Base-by-base conservation (phyloP, 495 filamentous ascomycete genomes). In the Haplographium delicatum region DNA sequence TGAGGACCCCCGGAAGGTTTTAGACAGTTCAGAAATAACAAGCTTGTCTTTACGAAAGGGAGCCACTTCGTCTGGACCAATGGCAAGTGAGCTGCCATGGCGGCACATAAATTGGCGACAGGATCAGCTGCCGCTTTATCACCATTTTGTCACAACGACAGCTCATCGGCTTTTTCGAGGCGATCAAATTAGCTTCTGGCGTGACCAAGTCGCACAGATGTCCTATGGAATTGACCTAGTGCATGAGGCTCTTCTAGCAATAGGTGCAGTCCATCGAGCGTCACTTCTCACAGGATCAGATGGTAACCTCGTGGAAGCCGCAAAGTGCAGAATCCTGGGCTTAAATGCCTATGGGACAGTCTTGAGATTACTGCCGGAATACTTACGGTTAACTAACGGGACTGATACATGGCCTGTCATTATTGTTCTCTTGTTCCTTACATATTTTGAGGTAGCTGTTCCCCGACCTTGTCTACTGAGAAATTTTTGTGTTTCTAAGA, bases 51-150 rank as follows among this genome's bases (percentile, higher is more conserved):
- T 46, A 4, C 46, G 44, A 4, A 23, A 43, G 18, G 24, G 16
- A 11, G 28, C 9, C 25, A 11, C 44, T 16, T 28, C 45, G 15
- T 16, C 52, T n/a, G 52, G 47, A n/a, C n/a, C n/a, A n/a, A n/a
- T n/a, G n/a, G n/a, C n/a, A n/a, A n/a, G n/a, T n/a, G n/a, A n/a
- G 38, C 37, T 55, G 1, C 31, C 52, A 6, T 42, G n/a, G 20
- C 27, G 52, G 38, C 52, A 55, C 25, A 31, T 19, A 23, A 30
- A 35, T 38, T 55, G 44, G 44, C 25, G 52, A 8, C 38, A 34
- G 15, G 52, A 55, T n/a, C 45, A 55, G n/a, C 24, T 50, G 20
- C 52, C 52, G 3, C 45, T 55, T 9, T 55, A 55, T 40, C 52
- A 55, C 27, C 52, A 55, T 31, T 55, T 55, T 28, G 52, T 55